Percentiles rank a stretch among this genome's conserved stretches.
These are phyloP conservation scores for Arxiozyma bovina DNA, from an alignment of 1,139 yeast genomes.

Conservation along the genomic window DNA sequence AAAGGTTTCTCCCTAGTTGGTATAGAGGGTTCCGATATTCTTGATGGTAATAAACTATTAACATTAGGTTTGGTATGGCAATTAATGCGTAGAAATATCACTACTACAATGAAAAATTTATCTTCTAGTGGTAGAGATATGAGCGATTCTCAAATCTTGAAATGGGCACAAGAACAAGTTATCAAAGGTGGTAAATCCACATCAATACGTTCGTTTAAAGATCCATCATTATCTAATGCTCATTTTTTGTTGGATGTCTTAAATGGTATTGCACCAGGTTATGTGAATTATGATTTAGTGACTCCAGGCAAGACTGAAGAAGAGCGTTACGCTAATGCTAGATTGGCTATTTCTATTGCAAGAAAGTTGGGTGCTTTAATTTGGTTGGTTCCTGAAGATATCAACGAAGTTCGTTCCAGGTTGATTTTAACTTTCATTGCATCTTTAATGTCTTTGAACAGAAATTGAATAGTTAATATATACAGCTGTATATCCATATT, in stretches of 20 bases:
- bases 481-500: not conserved
- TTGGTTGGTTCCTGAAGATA: conserved; percentile 99
- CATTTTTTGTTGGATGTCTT: conserved; percentile 81
- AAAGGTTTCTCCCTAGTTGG: conserved; percentile 91
- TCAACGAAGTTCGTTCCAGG: conserved; percentile 89
- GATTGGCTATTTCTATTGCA: conserved; percentile 94
- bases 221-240: conserved; percentile 64
- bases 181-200: conserved; percentile 71
- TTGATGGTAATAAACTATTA: conserved; percentile 83
- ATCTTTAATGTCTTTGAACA: conserved; percentile 68
- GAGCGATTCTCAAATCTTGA: conserved; percentile 75
- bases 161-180: conserved; percentile 88
- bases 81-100: conserved; percentile 92
- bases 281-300: conserved; percentile 90
- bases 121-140: conserved; percentile 66
- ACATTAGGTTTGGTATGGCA: conserved; percentile 98
- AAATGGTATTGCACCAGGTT: conserved; percentile 92
- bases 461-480: conserved; percentile 8
- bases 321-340: conserved; percentile 87
- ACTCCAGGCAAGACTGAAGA: conserved; percentile 71
- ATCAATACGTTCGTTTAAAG: conserved; percentile 76
- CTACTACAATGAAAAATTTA: conserved; percentile 66
- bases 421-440: conserved; percentile 91
- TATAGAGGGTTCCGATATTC: conserved; percentile 95
- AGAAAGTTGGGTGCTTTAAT: conserved; percentile 96